Percentiles rank a stretch among this genome's conserved stretches.
Conservation (phyloP, 176 grass and related monocot species). For the Musa beccarii region DNA sequence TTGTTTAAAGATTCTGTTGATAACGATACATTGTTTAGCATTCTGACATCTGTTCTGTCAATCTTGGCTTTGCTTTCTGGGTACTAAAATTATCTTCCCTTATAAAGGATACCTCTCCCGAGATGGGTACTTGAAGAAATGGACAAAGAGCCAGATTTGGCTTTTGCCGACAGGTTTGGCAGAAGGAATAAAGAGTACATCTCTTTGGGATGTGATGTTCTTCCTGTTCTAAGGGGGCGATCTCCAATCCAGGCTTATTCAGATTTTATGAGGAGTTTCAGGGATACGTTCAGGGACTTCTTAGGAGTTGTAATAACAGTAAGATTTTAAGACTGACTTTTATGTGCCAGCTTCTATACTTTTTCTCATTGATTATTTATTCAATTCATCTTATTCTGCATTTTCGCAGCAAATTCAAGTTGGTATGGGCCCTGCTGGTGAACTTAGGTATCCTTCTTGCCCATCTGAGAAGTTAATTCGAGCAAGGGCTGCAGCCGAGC, state of each 20-base stretch:
- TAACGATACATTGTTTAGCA: too few species aligned
- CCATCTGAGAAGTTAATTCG: constrained; percentile 48
- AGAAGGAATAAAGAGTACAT: constrained; percentile 72
- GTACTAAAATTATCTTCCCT: not conserved
- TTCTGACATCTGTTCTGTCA: not conserved
- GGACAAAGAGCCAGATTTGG: constrained; percentile 55
- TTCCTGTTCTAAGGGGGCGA: constrained; percentile 58
- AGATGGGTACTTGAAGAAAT: constrained; percentile 70
- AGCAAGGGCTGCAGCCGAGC: constrained; percentile 27
- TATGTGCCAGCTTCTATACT: constrained; percentile 3
- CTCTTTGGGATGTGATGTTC: constrained; percentile 58
- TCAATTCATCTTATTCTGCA: not conserved
- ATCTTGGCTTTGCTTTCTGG: not conserved
- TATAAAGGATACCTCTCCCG: constrained; percentile 56
- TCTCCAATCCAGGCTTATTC: constrained; percentile 76
- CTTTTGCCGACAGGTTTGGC: constrained; percentile 52
- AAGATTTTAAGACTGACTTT: constrained; percentile 28
- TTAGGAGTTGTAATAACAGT: constrained; percentile 58
- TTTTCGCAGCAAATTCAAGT: constrained; percentile 61
- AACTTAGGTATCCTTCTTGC: constrained; percentile 69
- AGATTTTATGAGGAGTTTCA: constrained; percentile 83
- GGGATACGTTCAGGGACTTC: constrained; percentile 50
- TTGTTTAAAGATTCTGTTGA: too few species aligned
- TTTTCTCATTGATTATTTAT: constrained; percentile 7
- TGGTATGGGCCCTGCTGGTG: constrained; percentile 77